Conservation (phyloP, 345 rosid genomes). For the Eutrema yunnanense region DNA sequence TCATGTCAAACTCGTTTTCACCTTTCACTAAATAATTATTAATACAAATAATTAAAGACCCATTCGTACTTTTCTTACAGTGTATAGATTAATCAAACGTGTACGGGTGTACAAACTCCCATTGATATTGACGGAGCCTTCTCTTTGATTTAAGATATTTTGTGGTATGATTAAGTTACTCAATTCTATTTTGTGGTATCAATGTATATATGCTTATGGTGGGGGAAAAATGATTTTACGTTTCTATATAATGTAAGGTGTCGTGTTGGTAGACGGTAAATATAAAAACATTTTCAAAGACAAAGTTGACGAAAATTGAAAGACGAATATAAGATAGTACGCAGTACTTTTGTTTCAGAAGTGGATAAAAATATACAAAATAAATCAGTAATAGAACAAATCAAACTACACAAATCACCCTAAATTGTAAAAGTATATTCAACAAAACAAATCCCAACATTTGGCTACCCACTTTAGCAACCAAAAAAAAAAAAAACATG, state of each 20-base stretch:
- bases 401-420: no score
- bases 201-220: not conserved
- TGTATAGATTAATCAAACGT: slow-evolving; percentile 22
- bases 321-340: not conserved
- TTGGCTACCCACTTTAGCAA: not conserved
- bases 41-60: not conserved
- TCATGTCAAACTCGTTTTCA: slow-evolving; percentile 14
- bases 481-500: not conserved
- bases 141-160: not conserved
- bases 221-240: not conserved
- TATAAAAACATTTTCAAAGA: not conserved
- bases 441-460: not conserved
- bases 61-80: slow-evolving; percentile 9
- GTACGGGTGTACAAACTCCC: slow-evolving; percentile 21
- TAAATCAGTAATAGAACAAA: no score
- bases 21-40: not conserved
- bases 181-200: not conserved
- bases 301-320: not conserved
- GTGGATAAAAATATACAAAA: not conserved
- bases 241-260: not conserved
- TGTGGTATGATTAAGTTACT: not conserved
- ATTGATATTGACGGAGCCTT: not conserved
- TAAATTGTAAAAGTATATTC: not conserved
- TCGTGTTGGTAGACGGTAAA: not conserved
- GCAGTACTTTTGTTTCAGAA: not conserved